Percentiles rank a stretch among this genome's conserved stretches.
These are phyloP conservation scores for Cystofilobasidium macerans DNA, from an alignment of 768 basidiomycete genomes.

Conservation along the genomic window DNA sequence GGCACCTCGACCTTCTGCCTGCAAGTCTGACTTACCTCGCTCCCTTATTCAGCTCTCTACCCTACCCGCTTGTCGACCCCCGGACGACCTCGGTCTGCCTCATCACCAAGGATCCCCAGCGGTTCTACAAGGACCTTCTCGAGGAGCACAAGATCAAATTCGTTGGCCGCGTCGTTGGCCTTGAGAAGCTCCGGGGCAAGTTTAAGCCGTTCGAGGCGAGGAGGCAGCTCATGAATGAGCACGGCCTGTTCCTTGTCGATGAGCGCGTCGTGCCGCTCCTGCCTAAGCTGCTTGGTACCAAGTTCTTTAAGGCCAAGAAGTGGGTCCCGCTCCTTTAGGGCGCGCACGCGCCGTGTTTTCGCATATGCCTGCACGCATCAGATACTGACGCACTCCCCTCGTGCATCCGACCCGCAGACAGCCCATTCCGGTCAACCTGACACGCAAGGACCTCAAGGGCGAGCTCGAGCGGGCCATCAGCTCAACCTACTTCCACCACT, in stretches of 20 bases:
- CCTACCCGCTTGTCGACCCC: slow-evolving; percentile 72
- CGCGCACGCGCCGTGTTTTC: neutral
- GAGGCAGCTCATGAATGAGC: slow-evolving; percentile 70
- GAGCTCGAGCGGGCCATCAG: slow-evolving; percentile 87
- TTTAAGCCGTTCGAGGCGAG: slow-evolving; percentile 45
- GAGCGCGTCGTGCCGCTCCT: slow-evolving; percentile 77
- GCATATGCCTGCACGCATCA: too few relatives aligned
- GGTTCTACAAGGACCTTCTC: slow-evolving; percentile 89
- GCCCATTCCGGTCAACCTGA: slow-evolving; percentile 86
- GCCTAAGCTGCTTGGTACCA: slow-evolving; percentile 72
- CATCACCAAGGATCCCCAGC: slow-evolving; percentile 89
- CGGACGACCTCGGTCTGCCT: slow-evolving; percentile 70
- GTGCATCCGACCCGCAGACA: too few relatives aligned
- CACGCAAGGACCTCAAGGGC: slow-evolving; percentile 75
- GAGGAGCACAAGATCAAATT: slow-evolving; percentile 67
- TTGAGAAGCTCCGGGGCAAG: slow-evolving; percentile 87
- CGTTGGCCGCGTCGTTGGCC: slow-evolving; percentile 78
- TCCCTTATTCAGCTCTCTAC: slow-evolving; percentile 50
- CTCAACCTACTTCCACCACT: slow-evolving; percentile 92
- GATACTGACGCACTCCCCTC: too few relatives aligned
- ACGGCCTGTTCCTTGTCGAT: slow-evolving; percentile 86
- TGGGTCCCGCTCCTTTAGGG: slow-evolving; percentile 40
- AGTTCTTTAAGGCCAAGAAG: slow-evolving; percentile 95
- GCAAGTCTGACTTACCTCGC: neutral
- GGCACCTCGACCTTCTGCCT: neutral